These are phyloP conservation scores for Bolboschoenoplectus hybrid DNA, from an alignment of 202 grass and related monocot species.

Conservation along the genomic window DNA sequence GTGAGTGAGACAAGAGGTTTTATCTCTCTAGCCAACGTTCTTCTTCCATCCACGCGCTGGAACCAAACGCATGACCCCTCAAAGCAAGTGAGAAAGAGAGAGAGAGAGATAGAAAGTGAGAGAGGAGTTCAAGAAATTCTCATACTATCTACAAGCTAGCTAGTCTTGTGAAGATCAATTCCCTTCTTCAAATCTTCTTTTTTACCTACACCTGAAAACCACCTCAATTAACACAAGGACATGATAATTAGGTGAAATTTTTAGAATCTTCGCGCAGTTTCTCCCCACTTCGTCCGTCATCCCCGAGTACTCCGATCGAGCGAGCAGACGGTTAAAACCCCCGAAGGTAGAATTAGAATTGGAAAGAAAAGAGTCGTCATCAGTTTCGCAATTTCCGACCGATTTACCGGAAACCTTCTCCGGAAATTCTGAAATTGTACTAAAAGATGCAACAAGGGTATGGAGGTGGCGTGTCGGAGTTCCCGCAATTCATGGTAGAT, in stretches of 20 bases:
- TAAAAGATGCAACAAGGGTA: constrained; percentile 80
- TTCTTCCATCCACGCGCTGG: constrained; percentile 11
- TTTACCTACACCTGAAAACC: not conserved
- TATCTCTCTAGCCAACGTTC: constrained; percentile 17
- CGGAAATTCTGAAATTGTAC: not conserved
- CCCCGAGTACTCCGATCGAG: not conserved
- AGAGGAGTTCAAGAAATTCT: not conserved
- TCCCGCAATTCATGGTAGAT: constrained; percentile 93
- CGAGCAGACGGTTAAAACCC: not conserved
- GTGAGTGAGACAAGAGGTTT: constrained; percentile 23
- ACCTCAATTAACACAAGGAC: not conserved
- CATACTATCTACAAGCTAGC: not conserved
- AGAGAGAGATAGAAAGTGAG: not conserved
- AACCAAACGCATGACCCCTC: not conserved
- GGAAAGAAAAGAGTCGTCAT: not conserved
- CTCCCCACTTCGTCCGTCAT: not conserved
- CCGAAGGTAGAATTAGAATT: not conserved
- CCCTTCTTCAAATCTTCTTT: not conserved
- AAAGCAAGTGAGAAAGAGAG: not conserved
- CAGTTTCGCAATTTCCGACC: not conserved
- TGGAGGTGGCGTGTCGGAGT: constrained; percentile 76
- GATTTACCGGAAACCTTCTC: constrained; percentile 4
- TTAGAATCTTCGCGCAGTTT: not conserved
- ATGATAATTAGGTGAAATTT: not conserved
- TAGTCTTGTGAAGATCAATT: not conserved